Base-by-base conservation (phyloP, 352 stramenopile species). In the Pythium utonaiense region DNA sequence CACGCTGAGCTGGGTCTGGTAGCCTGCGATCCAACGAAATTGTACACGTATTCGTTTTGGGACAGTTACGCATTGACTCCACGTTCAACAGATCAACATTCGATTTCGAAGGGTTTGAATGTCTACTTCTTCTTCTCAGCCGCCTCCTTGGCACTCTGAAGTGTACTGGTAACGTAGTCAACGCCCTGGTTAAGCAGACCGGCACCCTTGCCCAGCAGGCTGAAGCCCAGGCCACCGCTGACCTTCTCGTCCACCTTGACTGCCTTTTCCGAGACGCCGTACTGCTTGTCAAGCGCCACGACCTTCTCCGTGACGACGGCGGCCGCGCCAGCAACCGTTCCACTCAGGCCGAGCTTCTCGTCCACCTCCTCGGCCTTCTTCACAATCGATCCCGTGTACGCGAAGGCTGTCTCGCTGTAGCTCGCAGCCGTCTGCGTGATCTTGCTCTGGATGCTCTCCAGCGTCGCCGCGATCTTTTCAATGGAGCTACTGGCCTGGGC, bases 191-290 rank as follows among this genome's bases (percentile, higher is more conserved):
- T 40, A 41, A 74, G 57, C 31, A 77, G 57, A 22, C 62, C 60
- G 6, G 71, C 51, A 16, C 58, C 60, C 47, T 64, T 80, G 61
- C 85, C 78, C 48, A 90, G 77, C n/a, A 93, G 68, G n/a, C 71
- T 80, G 7, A 74, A 74, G 40, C 75, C 83, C 5, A 93, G 67
- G 10, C 83, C 83, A 24, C 83, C 83, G 47, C 70, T 91, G 21
- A 93, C 76, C 62, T 88, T 88, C 59, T 78, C 78, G 61, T 93
- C 83, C 49, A 93, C 66, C 41, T 79, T 78, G 38, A 77, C 65
- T 21, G 79, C 80, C 6, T 70, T 87, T n/a, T 85, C 74, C 24
- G 78, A 87, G 38, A 93, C 76, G 27, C 78, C 78, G 22, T 86
- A 69, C 33, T 78, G 73, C 54, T 74, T 74, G 64, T 90, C 78